phyloP scores from a whole-genome alignment of 306 rosid species.

The Citrullus mucosospermus region DNA sequence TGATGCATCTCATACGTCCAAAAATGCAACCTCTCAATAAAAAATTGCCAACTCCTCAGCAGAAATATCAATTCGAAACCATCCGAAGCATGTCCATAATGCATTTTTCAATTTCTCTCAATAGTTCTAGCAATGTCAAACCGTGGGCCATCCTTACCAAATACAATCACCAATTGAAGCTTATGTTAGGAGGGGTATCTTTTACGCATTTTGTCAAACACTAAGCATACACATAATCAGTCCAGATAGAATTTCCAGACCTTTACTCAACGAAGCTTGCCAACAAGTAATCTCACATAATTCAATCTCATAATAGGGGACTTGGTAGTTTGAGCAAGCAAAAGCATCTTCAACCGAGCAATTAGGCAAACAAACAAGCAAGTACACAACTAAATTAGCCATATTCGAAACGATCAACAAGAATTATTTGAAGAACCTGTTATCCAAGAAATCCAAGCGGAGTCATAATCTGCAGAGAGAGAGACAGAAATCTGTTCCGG shows the following conservation, averaged over 20 bases:
- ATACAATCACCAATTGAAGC: not conserved
- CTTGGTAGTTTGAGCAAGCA: not conserved
- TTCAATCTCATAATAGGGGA: not conserved
- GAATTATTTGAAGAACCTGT: slow-evolving; percentile 32
- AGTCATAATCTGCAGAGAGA: slow-evolving; percentile 44
- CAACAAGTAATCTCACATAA: not conserved
- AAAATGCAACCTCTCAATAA: not conserved
- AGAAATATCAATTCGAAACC: not conserved
- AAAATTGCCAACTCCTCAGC: not conserved
- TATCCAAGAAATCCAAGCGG: slow-evolving; percentile 87
- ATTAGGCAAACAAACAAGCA: not conserved
- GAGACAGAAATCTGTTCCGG: slow-evolving; percentile 84
- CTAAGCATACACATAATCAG: not conserved
- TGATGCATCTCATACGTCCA: not conserved
- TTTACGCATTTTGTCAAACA: not conserved
- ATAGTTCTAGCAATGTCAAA: not conserved
- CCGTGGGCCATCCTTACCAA: not conserved
- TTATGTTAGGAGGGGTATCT: not conserved
- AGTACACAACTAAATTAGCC: not conserved
- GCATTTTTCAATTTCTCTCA: not conserved
- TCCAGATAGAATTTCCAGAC: not conserved
- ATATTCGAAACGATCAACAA: not conserved
- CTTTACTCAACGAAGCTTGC: not conserved
- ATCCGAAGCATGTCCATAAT: not conserved
- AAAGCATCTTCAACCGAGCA: not conserved